These are phyloP conservation scores for Microcera coccophila DNA, from an alignment of 2,329 filamentous ascomycete genomes.

Conservation along the genomic window DNA sequence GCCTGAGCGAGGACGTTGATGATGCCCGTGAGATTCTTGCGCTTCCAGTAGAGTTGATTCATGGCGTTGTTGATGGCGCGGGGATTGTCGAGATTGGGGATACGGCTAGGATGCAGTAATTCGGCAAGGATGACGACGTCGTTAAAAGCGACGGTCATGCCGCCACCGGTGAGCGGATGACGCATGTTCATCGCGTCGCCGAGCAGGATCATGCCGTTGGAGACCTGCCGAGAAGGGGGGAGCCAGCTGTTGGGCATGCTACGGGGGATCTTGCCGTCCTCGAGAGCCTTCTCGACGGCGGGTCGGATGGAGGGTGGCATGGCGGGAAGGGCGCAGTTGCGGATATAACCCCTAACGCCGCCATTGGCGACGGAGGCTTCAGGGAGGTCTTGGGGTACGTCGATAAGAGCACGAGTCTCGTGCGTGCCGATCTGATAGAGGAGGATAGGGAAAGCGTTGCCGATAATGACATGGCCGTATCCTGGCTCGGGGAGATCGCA, in stretches of 20 bases:
- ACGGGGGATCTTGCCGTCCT: conserved; percentile 67
- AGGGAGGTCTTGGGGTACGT: conserved; percentile 75
- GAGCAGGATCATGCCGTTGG: conserved; percentile 68
- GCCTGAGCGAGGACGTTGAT: conserved; percentile 98
- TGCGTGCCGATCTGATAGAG: conserved; percentile 96
- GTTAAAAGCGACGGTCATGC: conserved; percentile 97
- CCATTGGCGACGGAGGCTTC: conserved; percentile 70
- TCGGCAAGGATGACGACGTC: conserved; percentile 77
- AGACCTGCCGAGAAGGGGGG: conserved; percentile 61
- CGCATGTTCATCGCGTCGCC: conserved; percentile 99
- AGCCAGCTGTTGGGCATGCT: conserved; percentile 97
- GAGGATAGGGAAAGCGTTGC: conserved; percentile 70
- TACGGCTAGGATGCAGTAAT: conserved; percentile 63
- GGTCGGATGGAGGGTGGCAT: conserved; percentile 70
- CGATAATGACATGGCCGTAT: conserved; percentile 86
- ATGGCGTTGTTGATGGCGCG: conserved; percentile 64
- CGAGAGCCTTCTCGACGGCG: conserved; percentile 71
- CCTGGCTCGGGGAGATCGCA: conserved; percentile 69
- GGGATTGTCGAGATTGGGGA: conserved; percentile 68
- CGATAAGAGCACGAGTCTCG: conserved; percentile 86
- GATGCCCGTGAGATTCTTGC: conserved; percentile 77
- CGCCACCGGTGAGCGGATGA: conserved; percentile 93
- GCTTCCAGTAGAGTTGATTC: conserved; percentile 75
- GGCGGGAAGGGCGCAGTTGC: conserved; percentile 72
- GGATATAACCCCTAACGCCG: conserved; percentile 80